Base-by-base conservation (phyloP, 2,329 filamentous ascomycete genomes). In the Chrysoporthe cubensis region DNA sequence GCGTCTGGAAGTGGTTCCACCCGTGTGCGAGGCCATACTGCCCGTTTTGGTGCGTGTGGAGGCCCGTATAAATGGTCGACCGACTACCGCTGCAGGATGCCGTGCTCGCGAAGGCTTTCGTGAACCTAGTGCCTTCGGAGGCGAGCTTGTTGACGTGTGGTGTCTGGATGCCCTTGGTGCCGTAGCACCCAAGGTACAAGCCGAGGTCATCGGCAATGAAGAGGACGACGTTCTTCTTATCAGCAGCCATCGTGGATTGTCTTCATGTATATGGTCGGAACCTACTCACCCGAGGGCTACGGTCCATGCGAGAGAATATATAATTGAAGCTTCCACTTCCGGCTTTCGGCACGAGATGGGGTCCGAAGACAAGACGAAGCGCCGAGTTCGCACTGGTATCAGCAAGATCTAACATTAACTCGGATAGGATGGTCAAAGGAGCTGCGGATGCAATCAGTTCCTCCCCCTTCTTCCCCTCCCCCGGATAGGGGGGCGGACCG, bases 31-130 rank as follows among this genome's bases (percentile, higher is more conserved):
- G 75, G 2, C 82, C 82, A 54, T 83, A 83, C 64, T 81, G 78
- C 3, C 81, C 81, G 56, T 80, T 83, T 66, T 84, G 70, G 61
- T 81, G 81, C 0, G 80, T 82, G 59, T 84, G 82, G 0, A 82
- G 75, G 4, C 82, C 82, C 0, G 81, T 83, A 70, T 83, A 83
- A 34, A 84, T 80, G 18, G 78, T 77, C 0, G 80, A 79, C 7
- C 81, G 77, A 69, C 78, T 82, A 44, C 76, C 79, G 62, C 79
- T 82, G 70, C 82, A 84, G 0, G 81, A 84, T 0, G 82, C 81
- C 5, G 80, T 82, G 65, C 76, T 80, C 7, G 79, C 76, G 66
- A 82, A 82, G 26, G 78, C 80, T 16, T 74, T 74, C n/a, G 74
- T 72, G 68, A 82, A 83, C 2, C 65, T 64, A 0, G 75, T 76